Evolutionary conservation across 2,329 filamentous ascomycete species (phyloP).

Genomic region (Phaeomoniella chlamydospora): DNA sequence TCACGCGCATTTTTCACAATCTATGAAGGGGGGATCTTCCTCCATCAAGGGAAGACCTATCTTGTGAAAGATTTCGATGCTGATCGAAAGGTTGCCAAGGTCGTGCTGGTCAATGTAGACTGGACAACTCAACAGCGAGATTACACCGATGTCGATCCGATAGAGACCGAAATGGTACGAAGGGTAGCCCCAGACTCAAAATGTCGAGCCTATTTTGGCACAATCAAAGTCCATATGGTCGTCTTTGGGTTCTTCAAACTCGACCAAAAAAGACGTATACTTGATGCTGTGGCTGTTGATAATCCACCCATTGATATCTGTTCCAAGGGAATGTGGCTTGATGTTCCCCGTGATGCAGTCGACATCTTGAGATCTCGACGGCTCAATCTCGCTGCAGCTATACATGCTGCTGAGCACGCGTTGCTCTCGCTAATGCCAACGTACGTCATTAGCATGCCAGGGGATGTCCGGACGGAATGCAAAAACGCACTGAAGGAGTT

Average conservation of each 20-base stretch:
- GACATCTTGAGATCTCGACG: slow-evolving; percentile 59
- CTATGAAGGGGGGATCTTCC: slow-evolving; percentile 92
- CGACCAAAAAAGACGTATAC: slow-evolving; percentile 69
- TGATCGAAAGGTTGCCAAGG: slow-evolving; percentile 68
- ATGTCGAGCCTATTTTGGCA: slow-evolving; percentile 68
- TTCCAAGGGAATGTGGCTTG: slow-evolving; percentile 89
- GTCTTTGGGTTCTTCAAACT: slow-evolving; percentile 97
- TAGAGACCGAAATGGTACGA: slow-evolving; percentile 80
- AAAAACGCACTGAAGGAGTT: slow-evolving; percentile 84
- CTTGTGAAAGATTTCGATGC: slow-evolving; percentile 79
- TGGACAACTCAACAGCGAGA: slow-evolving; percentile 92
- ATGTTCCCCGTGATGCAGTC: slow-evolving; percentile 66
- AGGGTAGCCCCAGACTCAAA: slow-evolving; percentile 44
- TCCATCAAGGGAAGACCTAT: slow-evolving; percentile 91
- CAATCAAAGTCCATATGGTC: slow-evolving; percentile 71
- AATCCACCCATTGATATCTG: slow-evolving; percentile 78
- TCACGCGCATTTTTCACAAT: slow-evolving; percentile 90
- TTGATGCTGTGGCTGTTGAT: slow-evolving; percentile 86
- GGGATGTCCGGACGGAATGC: slow-evolving; percentile 88
- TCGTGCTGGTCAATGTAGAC: slow-evolving; percentile 79
- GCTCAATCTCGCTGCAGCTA: slow-evolving; percentile 73
- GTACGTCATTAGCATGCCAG: slow-evolving; percentile 78
- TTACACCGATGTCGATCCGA: slow-evolving; percentile 83
- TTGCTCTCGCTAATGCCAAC: slow-evolving; percentile 76
- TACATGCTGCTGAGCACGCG: slow-evolving; percentile 90